Evolutionary conservation across 805 yeast genomes (phyloP), one percentile per base, ranked within the genome.

Genomic region (Scheffersomyces stipitis): DNA sequence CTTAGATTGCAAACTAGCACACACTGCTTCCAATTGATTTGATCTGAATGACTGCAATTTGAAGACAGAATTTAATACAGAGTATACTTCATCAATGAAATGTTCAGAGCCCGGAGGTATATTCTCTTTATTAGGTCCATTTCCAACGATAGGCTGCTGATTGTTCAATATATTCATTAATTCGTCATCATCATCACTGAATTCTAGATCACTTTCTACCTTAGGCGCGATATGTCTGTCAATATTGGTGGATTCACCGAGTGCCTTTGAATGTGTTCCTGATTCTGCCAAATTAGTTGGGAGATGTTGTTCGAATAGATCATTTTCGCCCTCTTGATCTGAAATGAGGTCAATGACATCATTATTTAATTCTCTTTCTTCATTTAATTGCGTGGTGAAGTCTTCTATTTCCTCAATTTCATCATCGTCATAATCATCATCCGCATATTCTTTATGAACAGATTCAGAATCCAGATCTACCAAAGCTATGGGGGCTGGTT

Each of bases 21-120:
- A 80, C 4, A 93, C 77, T 0, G 97, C 98, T 37, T 87, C 93
- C 26, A 83, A 62, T 55, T 93, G 99, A 57, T 91, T 86, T 4
- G 80, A 75, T 38, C 99, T 72, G 59, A 93, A 93, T 1, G 73
- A 69, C 3, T 63, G 53, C 23, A 93, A 60, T 22, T 80, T 75
- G 64, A 93, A 93, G 3, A 71, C 75, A 5, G 71, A 59, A 15
- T 70, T 69, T 22, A 93, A 65, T 8, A 78, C 75, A 2, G 60
- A 57, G 49, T 75, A 70, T 0, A 87, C 82, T 38, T 90, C 97
- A 2, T 64, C 52, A 1, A 93, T 75, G 83, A 95, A 91, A 3
- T 35, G 29, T 29, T 57, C 69, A 3, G 62, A 47, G 1, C 69
- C 71, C 1, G 62, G 56, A 10, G 60, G 57, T 2, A 48, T 34